A percentile compares a stretch with the other conserved stretches of the same genome.
phyloP scores from a whole-genome alignment of 2,329 filamentous ascomycete species.

The Hypoxylon rubiginosum region DNA sequence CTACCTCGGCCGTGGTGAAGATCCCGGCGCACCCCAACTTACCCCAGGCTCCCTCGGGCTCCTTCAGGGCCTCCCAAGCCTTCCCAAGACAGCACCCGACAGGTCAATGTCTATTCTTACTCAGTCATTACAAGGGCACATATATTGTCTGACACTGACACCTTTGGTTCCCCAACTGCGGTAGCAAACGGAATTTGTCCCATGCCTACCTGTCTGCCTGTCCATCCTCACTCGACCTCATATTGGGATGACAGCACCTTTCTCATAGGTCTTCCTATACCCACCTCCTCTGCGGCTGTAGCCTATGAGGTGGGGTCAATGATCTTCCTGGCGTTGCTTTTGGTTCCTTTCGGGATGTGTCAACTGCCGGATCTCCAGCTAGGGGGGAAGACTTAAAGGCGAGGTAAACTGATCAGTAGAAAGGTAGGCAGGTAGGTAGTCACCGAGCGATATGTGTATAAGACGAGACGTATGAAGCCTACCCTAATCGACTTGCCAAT shows the following conservation, averaged over 20 bases:
- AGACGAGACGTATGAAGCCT: neutral
- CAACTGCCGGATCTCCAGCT: conserved; percentile 38
- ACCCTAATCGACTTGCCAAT: neutral
- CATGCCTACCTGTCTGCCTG: conserved; percentile 4
- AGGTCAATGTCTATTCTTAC: conserved; percentile 31
- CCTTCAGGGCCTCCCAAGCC: neutral
- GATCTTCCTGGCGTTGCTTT: conserved; percentile 34
- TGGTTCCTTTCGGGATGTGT: conserved; percentile 32
- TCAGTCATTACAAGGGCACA: conserved; percentile 39
- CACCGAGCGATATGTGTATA: conserved; percentile 25
- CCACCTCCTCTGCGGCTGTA: conserved; percentile 26
- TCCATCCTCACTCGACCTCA: conserved; percentile 26
- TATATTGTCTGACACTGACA: conserved; percentile 31
- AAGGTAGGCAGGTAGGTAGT: conserved; percentile 26
- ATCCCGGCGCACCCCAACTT: conserved; percentile 32
- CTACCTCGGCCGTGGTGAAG: conserved; percentile 38
- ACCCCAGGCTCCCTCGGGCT: neutral
- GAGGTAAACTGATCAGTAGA: conserved; percentile 39
- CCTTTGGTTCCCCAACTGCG: conserved; percentile 26
- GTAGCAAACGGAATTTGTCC: conserved; percentile 27
- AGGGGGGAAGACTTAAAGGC: conserved; percentile 32
- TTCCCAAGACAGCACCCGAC: conserved; percentile 6
- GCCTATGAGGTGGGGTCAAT: conserved; percentile 39
- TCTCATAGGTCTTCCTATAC: conserved; percentile 28
- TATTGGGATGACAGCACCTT: conserved; percentile 11